These are phyloP conservation scores for Wickerhamia fluorescens DNA, from an alignment of 805 yeast species.

Conservation along the genomic window DNA sequence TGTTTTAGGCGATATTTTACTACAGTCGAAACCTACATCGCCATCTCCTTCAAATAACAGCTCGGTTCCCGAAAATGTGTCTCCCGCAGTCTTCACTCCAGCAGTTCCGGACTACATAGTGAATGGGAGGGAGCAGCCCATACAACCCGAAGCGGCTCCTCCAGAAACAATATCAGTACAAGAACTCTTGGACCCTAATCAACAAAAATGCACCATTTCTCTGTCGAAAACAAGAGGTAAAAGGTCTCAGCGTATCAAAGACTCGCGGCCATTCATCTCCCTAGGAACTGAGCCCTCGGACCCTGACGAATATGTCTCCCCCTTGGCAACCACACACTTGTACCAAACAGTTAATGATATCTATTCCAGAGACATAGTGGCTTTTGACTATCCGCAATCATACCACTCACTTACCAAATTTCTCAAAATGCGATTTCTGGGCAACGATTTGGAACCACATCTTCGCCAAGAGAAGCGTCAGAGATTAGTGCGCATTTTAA, in stretches of 20 bases:
- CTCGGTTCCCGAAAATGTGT: too few relatives aligned
- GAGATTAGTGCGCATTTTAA: conserved; percentile 38
- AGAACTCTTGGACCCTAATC: neutral
- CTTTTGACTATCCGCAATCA: conserved; percentile 57
- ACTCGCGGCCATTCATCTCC: conserved; percentile 37
- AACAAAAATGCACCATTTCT: neutral
- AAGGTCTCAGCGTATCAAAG: conserved; percentile 6
- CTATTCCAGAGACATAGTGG: conserved; percentile 38
- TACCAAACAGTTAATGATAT: conserved; percentile 47
- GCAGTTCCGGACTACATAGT: conserved; percentile 1
- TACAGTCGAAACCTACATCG: conserved; percentile 33
- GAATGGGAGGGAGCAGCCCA: neutral
- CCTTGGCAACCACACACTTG: conserved; percentile 49
- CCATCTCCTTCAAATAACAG: conserved; percentile 31
- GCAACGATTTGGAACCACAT: conserved; percentile 31
- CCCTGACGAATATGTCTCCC: conserved; percentile 44
- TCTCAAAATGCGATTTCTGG: conserved; percentile 49
- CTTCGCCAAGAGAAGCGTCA: conserved; percentile 24
- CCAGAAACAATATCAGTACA: neutral
- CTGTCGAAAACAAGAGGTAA: neutral
- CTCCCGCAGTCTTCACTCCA: neutral
- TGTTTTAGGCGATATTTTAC: conserved; percentile 42
- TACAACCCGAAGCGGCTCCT: neutral
- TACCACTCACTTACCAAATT: conserved; percentile 55
- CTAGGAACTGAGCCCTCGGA: conserved; percentile 17